A percentile compares a stretch with the other conserved stretches of the same genome.
Evolutionary conservation across 2,329 filamentous ascomycete genomes (phyloP).

Genomic region (Aureobasidium uvarum): DNA sequence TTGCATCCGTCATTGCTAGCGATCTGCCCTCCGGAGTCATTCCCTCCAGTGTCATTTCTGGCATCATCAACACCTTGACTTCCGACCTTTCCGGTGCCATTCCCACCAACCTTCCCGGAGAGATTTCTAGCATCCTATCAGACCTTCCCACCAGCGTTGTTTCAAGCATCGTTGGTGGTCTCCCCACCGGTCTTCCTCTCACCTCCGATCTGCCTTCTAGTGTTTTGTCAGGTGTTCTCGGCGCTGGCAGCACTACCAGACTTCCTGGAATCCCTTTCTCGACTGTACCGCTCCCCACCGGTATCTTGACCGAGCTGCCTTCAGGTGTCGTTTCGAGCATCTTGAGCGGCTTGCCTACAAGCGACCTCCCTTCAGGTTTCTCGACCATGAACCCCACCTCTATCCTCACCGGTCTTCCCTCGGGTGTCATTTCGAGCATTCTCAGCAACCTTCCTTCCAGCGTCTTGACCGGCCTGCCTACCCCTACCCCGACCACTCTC

Average conservation of each 20-base stretch:
- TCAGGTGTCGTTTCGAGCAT: background rate
- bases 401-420: background rate
- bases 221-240: background rate
- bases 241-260: background rate
- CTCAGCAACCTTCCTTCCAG: background rate
- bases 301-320: slow-evolving; percentile 1
- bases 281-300: background rate
- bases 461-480: background rate
- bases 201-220: background rate
- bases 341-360: background rate
- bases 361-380: background rate
- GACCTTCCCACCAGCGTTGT: background rate
- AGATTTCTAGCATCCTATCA: background rate
- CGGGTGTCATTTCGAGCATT: background rate
- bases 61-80: background rate
- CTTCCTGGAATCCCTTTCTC: background rate
- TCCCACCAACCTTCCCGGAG: background rate
- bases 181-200: background rate
- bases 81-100: background rate
- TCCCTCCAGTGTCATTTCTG: background rate
- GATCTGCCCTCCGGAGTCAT: background rate
- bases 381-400: background rate
- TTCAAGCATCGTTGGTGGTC: background rate
- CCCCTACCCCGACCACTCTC: background rate
- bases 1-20: background rate